These are phyloP conservation scores for Globisporangium sylvaticum DNA, from an alignment of 352 stramenopile species.

Conservation along the genomic window DNA sequence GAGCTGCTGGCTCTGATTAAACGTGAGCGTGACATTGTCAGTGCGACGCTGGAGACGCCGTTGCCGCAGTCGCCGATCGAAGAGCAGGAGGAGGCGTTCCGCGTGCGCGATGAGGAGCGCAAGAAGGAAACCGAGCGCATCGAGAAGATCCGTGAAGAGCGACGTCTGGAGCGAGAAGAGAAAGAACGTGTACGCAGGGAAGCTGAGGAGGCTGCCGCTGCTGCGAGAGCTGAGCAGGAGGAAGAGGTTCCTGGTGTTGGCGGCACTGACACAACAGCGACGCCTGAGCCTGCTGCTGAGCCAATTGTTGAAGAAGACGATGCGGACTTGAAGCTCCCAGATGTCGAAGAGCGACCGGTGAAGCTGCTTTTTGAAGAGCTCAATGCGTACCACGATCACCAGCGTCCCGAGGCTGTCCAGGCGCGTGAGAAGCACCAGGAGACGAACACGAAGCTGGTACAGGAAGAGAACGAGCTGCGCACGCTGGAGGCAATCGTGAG, in stretches of 20 bases:
- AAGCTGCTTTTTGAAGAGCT: constrained; percentile 57
- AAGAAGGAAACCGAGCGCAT: constrained; percentile 50
- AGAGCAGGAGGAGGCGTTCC: constrained; percentile 44
- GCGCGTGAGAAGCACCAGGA: constrained; percentile 46
- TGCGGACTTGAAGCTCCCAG: constrained; percentile 41
- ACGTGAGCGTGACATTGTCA: constrained; percentile 33
- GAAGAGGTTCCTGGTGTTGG: constrained; percentile 14
- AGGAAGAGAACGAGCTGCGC: constrained; percentile 29
- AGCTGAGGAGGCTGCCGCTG: constrained; percentile 18
- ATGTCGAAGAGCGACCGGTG: constrained; percentile 55
- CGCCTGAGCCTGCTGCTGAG: constrained; percentile 1
- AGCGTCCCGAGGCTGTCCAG: constrained; percentile 39
- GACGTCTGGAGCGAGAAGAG: constrained; percentile 22
- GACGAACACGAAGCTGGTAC: constrained; percentile 32
- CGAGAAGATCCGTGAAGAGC: constrained; percentile 50
- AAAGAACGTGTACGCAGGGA: constrained; percentile 27
- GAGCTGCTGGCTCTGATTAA: constrained; percentile 53
- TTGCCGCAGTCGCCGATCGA: constrained; percentile 46
- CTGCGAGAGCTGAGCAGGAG: constrained; percentile 7
- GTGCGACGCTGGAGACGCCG: constrained; percentile 13
- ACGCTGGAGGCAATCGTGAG: constrained; percentile 32
- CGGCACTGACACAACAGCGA: background rate
- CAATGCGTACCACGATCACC: constrained; percentile 31
- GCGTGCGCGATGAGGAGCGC: constrained; percentile 43
- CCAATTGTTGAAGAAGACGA: constrained; percentile 26